A percentile compares a stretch with the other conserved stretches of the same genome.
phyloP scores from a whole-genome alignment of 73 alveolate species.

The Paramecium sexaurelia region DNA sequence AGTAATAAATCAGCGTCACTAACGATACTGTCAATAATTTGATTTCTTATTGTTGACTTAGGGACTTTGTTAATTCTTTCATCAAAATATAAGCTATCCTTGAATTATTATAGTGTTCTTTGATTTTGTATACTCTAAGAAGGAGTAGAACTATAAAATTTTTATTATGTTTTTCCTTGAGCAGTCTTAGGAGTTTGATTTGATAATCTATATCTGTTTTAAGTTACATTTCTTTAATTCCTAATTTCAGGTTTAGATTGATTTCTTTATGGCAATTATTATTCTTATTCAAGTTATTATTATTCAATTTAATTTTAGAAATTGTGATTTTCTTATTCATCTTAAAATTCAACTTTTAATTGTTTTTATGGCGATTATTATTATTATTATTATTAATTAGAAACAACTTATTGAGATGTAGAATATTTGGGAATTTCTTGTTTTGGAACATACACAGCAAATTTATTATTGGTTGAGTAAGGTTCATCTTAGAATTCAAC shows the following conservation, averaged over 20 bases:
- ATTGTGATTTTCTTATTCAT: not conserved
- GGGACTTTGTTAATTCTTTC: constrained; percentile 68
- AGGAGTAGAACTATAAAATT: not conserved
- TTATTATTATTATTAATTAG: not conserved
- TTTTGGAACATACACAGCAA: constrained; percentile 6
- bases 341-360: not conserved
- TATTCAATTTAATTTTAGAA: not conserved
- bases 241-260: not conserved
- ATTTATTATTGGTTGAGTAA: not conserved
- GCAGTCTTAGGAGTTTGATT: constrained; percentile 28
- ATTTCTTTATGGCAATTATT: not conserved
- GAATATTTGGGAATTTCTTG: not conserved
- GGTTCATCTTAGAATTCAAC: constrained; percentile 26
- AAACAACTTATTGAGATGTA: not conserved
- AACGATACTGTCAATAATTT: constrained; percentile 62
- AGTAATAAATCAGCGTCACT: constrained; percentile 60
- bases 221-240: constrained; percentile 13
- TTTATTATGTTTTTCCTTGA: not conserved
- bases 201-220: not conserved
- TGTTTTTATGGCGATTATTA: not conserved
- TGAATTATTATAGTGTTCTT: constrained; percentile 35
- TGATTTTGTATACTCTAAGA: not conserved
- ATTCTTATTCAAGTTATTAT: not conserved
- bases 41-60: constrained; percentile 62
- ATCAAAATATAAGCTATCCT: constrained; percentile 61